Evolutionary conservation across 208 protist genomes (phyloP), one percentile per base, ranked within the genome.

Genomic region (Acanthamoeba royreba): DNA sequence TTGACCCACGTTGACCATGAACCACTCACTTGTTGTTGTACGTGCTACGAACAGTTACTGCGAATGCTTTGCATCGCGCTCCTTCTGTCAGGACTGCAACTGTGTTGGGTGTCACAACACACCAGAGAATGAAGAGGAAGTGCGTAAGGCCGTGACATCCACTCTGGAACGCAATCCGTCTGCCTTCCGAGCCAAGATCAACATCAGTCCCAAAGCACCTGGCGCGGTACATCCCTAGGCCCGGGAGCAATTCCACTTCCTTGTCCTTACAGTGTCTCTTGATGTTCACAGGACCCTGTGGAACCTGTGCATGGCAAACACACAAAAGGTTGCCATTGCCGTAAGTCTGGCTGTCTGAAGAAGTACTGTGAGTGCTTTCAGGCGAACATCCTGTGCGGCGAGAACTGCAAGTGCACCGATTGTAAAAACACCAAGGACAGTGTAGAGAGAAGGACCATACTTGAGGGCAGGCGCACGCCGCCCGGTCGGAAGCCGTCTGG

Each of bases 291-390:
- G 58, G 88, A 92, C n/a, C 28, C 88, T 0, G 88, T 74, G 25
- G 88, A 92, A 33, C 88, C 88, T 42, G 33, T 81, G 40, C 46
- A 55, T 8, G 94, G 85, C 47, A 96, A 94, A 53, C 96, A 97
- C 49, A 42, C 38, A 22, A 95, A 72, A 69, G 96, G 96, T n/a
- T 97, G 96, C 69, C 90, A 96, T 77, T 97, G 96, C 79, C 92
- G 93, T 35, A 97, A 93, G 77, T 95, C 92, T 28, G 58, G 83
- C n/a, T 97, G 96, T 93, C 63, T 96, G 38, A 97, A 97, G 79
- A 96, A 96, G 49, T 97, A 97, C 90, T 97, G 96, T 88, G 96
- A 97, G 92, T 97, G 96, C 94, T 97, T 95, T 61, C 96, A 97
- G 83, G 95, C 96, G 13, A 86, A 95, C 72, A 90, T 97, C 25